Base-by-base conservation (phyloP, 2,329 filamentous ascomycete genomes). In the Cladophialophora yegresii region DNA sequence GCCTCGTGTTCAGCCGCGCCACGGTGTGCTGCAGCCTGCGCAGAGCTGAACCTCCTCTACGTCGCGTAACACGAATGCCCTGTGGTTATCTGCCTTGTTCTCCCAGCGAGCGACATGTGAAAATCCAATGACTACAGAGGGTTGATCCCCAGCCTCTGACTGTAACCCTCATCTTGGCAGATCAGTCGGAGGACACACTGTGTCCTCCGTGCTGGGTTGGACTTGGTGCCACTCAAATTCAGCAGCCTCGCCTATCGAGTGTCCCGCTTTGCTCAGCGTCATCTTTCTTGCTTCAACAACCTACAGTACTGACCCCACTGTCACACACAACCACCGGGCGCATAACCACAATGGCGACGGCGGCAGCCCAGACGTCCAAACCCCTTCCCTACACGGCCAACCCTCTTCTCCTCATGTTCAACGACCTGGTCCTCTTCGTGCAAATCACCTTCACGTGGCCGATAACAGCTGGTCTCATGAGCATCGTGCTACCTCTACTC, bases 401-500 rank as follows among this genome's bases (percentile, higher is more conserved):
- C 4, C 80, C 80, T 3, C 65, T 76, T 54, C 63, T 63, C 22
- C 73, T 82, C 13, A 70, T 81, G 2, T 70, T 72, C 66, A 71
- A 74, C 33, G 80, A 82, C 66, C 69, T 81, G 50, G 53, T 70
- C 23, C 74, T 80, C 5, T 75, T 78, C 43, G 54, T 78, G 45
- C 67, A 64, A 3, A 72, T 75, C 50, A 66, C 72, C 20, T 71
- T 70, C 43, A 64, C 62, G 5, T 69, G 63, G 64, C 64, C 61
- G 4, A 45, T 58, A 20, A 61, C 66, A 3, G 62, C 70, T 63
- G 72, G 74, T 3, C 73, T 89, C 22, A 87, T 86, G 1, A 85
- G 83, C 73, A 78, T 90, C 40, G 61, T 90, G n/a, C 78, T 83
- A 69, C 89, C 89, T 0, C 51, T 87, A 7, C 74, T 73, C 13